Percentiles rank a stretch among this genome's conserved stretches.
phyloP scores from a whole-genome alignment of 176 grass and related monocot genomes.

The Dactylis glomerata region DNA sequence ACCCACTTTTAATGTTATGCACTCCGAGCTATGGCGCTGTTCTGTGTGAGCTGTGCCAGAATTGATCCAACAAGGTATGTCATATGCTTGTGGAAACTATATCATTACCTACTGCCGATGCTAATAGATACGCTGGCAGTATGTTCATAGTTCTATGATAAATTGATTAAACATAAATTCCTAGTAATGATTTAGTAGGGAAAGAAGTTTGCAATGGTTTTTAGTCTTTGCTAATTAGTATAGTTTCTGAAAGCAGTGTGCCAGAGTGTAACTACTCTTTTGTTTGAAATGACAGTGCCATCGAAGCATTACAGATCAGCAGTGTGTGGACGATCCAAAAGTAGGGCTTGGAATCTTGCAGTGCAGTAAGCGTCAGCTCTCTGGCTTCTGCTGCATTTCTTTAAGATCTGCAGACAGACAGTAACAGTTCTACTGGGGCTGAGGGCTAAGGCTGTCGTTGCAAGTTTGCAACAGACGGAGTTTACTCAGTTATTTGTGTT shows the following conservation, averaged over 20 bases:
- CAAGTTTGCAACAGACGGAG: slow-evolving; percentile 34
- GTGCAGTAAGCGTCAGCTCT: slow-evolving; percentile 21
- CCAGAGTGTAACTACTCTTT: background rate
- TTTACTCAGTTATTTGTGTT: slow-evolving; percentile 22
- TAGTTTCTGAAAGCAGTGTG: slow-evolving; percentile 14
- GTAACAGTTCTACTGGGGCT: slow-evolving; percentile 30
- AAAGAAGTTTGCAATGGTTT: background rate
- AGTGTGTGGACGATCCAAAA: slow-evolving; percentile 8
- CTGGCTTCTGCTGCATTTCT: slow-evolving; percentile 31
- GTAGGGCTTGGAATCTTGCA: slow-evolving; percentile 37
- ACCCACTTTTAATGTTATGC: background rate
- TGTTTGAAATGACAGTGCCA: slow-evolving; percentile 4
- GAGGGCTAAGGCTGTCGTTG: slow-evolving; percentile 32
- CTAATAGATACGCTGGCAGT: background rate
- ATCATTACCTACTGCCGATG: background rate
- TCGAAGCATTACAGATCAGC: slow-evolving; percentile 16
- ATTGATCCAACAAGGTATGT: slow-evolving; percentile 36
- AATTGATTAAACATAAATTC: background rate
- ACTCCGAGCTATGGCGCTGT: background rate
- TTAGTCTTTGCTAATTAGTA: background rate
- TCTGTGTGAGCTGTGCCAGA: background rate
- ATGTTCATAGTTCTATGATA: background rate
- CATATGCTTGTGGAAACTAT: background rate
- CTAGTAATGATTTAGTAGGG: background rate
- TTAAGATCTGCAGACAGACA: slow-evolving; percentile 24